These are phyloP conservation scores for Lagenaria siceraria DNA, from an alignment of 306 rosid genomes.

Conservation along the genomic window DNA sequence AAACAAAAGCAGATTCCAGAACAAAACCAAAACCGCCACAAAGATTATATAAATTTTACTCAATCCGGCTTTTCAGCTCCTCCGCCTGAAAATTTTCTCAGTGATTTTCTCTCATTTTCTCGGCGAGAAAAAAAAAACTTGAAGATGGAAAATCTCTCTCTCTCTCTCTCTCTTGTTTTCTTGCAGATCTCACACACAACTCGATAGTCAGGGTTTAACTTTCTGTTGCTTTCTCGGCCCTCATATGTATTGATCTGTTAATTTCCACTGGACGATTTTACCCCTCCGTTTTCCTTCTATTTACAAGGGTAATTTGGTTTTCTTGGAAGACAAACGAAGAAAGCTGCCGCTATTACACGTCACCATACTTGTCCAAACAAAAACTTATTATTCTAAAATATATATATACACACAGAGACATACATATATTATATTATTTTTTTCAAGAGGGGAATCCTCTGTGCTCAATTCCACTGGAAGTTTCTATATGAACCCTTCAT, in stretches of 20 bases:
- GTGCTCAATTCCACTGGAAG: background rate
- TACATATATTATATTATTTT: too few relatives aligned
- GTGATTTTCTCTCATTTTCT: background rate
- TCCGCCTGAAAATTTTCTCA: background rate
- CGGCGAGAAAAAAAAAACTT: background rate
- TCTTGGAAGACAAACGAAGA: background rate
- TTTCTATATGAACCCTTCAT: too few relatives aligned
- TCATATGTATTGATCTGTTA: conserved; percentile 28
- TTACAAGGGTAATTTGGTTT: conserved; percentile 18
- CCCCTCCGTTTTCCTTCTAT: conserved; percentile 16
- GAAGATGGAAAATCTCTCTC: background rate
- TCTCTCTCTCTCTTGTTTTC: background rate
- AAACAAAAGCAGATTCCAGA: background rate
- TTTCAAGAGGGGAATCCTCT: background rate
- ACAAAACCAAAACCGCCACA: background rate
- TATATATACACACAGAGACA: background rate
- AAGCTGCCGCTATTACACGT: conserved; percentile 35
- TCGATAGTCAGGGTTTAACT: conserved; percentile 48
- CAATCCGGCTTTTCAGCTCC: background rate
- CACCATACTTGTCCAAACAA: conserved; percentile 24
- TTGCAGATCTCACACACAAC: conserved; percentile 63
- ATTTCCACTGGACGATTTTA: background rate
- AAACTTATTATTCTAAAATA: background rate
- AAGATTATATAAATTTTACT: background rate
- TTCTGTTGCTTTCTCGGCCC: conserved; percentile 32